Conservation (phyloP, 2,329 filamentous ascomycete genomes). For the Biscogniauxia mediterranea region DNA sequence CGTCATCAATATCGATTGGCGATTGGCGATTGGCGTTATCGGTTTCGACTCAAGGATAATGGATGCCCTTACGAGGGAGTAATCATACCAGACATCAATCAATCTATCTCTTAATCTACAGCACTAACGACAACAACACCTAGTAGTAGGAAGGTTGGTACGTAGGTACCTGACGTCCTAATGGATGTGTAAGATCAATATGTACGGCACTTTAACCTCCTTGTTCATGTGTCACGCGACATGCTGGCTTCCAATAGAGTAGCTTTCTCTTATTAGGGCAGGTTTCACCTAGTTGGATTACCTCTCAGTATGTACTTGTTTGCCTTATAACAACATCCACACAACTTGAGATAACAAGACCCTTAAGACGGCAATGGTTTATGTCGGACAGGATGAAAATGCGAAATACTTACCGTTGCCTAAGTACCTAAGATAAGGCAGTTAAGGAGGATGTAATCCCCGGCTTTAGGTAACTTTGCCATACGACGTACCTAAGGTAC, state of each 20-base stretch:
- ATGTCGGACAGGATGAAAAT: not conserved
- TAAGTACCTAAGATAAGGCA: no score
- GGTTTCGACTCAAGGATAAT: not conserved
- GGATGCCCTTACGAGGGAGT: no score
- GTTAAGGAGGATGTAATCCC: not conserved
- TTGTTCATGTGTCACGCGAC: not conserved
- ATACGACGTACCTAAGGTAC: no score
- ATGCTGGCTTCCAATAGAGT: not conserved
- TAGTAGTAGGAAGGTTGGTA: no score
- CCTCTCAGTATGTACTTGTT: no score
- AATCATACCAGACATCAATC: not conserved
- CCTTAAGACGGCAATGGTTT: no score
- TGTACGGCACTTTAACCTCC: not conserved
- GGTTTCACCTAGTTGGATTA: no score
- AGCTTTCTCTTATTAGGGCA: no score
- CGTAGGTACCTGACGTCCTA: no score
- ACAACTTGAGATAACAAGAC: no score
- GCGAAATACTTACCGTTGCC: not conserved
- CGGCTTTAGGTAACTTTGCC: not conserved
- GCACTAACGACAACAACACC: not conserved
- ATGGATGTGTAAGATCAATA: not conserved
- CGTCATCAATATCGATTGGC: not conserved
- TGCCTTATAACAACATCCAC: no score
- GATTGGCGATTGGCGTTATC: not conserved
- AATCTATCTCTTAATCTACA: not conserved